Base-by-base conservation (phyloP, 805 yeast genomes). In the Yarrowia hollandica region DNA sequence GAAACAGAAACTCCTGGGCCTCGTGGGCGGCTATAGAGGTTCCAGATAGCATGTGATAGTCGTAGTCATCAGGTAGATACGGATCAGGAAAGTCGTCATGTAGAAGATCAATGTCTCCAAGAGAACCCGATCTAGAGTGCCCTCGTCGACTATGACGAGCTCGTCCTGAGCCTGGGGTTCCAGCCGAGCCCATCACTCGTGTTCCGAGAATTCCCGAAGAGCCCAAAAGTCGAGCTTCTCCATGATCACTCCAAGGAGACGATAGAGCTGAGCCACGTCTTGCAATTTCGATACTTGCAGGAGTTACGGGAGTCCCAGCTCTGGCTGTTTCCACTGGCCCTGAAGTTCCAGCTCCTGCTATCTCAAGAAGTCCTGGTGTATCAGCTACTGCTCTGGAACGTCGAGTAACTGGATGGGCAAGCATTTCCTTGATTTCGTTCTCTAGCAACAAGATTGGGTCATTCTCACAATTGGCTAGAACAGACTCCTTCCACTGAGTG, bases 1-100 rank as follows among this genome's bases (percentile, higher is more conserved):
- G 55, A 12, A 48, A 31, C 22, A 48, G 30, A 16, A 48, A 48
- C 55, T 48, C 55, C 18, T 48, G 55, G 12, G 39, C 55, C 16
- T 48, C 55, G 6, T 48, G 38, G 18, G 54, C 48, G 6, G 21
- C 48, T 1, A 25, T 16, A 18, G 21, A 25, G 8, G 22, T 33
- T 3, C 55, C 55, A 5, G 55, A 48, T 22, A 48, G 15, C 55
- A 48, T 48, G 22, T 48, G 10, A 31, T 48, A 48, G 12, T 44
- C 52, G 0, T 15, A 38, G 14, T 44, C 35, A 4, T 48, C 55
- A 4, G 52, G 26, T 10, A 48, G 16, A 7, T 31, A 33, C 8
- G 28, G 15, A 21, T 31, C 55, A 9, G 38, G 55, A 4, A 15
- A 33, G 22, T 48, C 55, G 12, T 28, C 35, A n/a, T n/a, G n/a